Percentiles rank a stretch among this genome's conserved stretches.
Conservation (phyloP, 2,329 filamentous ascomycete species). For the Cladophialophora psammophila region DNA sequence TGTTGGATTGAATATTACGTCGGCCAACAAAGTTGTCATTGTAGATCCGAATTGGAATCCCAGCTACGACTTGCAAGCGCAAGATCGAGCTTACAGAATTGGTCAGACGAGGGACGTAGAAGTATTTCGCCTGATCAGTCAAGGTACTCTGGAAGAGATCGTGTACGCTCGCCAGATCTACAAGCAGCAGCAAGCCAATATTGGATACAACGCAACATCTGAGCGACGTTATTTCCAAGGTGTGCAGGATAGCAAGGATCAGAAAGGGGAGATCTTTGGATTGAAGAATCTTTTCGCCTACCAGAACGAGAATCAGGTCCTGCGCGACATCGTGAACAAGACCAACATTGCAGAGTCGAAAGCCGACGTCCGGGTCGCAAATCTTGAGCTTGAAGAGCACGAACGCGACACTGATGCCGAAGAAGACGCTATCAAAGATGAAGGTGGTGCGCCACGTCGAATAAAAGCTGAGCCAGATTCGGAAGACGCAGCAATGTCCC, state of each 20-base stretch:
- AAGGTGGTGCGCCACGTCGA: constrained; percentile 37
- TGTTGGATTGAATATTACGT: constrained; percentile 94
- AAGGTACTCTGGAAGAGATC: constrained; percentile 95
- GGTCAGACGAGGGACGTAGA: constrained; percentile 93
- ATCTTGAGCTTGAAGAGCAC: constrained; percentile 73
- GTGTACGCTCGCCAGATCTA: constrained; percentile 97
- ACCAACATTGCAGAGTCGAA: constrained; percentile 95
- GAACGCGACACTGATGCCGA: constrained; percentile 56
- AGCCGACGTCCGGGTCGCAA: constrained; percentile 80
- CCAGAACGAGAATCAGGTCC: constrained; percentile 73
- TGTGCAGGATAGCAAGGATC: constrained; percentile 80
- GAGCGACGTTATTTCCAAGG: constrained; percentile 96
- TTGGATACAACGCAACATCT: constrained; percentile 89
- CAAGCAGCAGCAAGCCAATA: constrained; percentile 98
- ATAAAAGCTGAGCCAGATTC: constrained; percentile 47
- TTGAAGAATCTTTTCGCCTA: constrained; percentile 86
- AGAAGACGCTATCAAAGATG: constrained; percentile 35
- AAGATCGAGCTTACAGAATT: constrained; percentile 95
- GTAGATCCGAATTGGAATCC: constrained; percentile 99
- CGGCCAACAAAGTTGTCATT: constrained; percentile 96
- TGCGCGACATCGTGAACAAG: constrained; percentile 97
- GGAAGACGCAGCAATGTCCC: constrained; percentile 73
- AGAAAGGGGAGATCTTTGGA: constrained; percentile 94
- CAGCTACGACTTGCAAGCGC: constrained; percentile 90
- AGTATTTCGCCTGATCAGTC: constrained; percentile 88